These are phyloP conservation scores for Mycena amicta DNA, from an alignment of 768 basidiomycete genomes.

Conservation along the genomic window DNA sequence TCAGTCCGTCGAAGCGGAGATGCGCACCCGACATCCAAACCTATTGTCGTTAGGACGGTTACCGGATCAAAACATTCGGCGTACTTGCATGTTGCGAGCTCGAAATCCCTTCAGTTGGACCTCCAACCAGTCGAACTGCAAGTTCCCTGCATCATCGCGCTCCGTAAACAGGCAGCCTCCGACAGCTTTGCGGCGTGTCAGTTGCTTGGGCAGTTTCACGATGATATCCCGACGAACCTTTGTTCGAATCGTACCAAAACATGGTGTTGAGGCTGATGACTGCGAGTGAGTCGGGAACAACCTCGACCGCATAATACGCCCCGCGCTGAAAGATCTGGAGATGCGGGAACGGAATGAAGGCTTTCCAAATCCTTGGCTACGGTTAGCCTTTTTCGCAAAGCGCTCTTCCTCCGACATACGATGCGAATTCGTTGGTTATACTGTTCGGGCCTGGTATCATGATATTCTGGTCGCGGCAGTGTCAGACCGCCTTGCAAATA, in stretches of 20 bases:
- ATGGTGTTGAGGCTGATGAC: constrained; percentile 88
- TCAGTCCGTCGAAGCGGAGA: constrained; percentile 4
- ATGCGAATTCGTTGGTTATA: constrained; percentile 67
- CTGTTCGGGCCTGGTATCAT: constrained; percentile 70
- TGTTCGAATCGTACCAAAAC: constrained; percentile 90
- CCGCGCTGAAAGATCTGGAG: constrained; percentile 85
- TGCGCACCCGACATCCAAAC: constrained; percentile 49
- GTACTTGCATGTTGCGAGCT: constrained; percentile 71
- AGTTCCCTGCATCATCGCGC: constrained; percentile 80
- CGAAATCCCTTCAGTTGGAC: constrained; percentile 76
- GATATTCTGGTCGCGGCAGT: constrained; percentile 53
- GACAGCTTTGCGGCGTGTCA: constrained; percentile 53
- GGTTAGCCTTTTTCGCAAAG: constrained; percentile 10
- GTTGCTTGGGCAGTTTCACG: too few relatives aligned
- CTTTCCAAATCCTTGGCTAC: constrained; percentile 68
- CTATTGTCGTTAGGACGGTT: constrained; percentile 28
- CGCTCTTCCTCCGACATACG: constrained; percentile 45
- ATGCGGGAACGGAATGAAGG: constrained; percentile 78
- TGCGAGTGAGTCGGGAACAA: constrained; percentile 73
- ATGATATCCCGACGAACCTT: constrained; percentile 49
- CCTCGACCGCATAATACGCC: constrained; percentile 82
- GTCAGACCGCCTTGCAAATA: not conserved
- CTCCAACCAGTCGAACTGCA: constrained; percentile 89
- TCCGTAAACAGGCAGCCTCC: constrained; percentile 69
- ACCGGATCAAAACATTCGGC: constrained; percentile 21